Evolutionary conservation across 2,329 filamentous ascomycete genomes (phyloP).

Genomic region (Cordyceps cicadae): DNA sequence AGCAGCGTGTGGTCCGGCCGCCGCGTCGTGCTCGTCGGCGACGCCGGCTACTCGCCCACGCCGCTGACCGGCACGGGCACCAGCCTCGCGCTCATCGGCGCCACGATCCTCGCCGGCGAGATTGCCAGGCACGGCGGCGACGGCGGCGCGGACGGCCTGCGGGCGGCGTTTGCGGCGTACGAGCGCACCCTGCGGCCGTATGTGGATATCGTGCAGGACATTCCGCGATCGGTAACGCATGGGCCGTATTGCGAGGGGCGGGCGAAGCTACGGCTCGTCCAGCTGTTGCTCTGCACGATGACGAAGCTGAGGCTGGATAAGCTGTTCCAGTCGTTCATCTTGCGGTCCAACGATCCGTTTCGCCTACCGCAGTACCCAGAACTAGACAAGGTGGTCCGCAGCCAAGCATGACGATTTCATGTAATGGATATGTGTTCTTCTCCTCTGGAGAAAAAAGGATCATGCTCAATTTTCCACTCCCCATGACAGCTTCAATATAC

Average conservation of each 20-base stretch:
- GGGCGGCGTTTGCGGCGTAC: slow-evolving; percentile 11
- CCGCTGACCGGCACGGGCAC: slow-evolving; percentile 39
- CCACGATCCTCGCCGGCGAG: slow-evolving; percentile 44
- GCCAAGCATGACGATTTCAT: background rate
- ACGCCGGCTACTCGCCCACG: slow-evolving; percentile 38
- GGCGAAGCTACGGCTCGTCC: background rate
- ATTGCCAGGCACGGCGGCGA: slow-evolving; percentile 18
- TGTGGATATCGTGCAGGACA: background rate
- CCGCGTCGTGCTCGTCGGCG: slow-evolving; percentile 38
- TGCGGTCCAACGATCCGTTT: background rate
- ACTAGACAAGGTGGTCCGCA: background rate
- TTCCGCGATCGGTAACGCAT: background rate
- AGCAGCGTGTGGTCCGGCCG: slow-evolving; percentile 25
- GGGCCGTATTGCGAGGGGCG: background rate
- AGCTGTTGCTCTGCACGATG: background rate
- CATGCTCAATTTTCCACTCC: background rate
- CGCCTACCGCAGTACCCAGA: slow-evolving; percentile 1
- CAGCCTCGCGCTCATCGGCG: slow-evolving; percentile 33
- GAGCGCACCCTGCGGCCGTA: slow-evolving; percentile 11
- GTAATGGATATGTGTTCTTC: background rate
- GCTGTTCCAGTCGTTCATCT: background rate
- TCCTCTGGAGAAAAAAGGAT: too few relatives aligned
- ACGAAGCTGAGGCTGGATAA: background rate
- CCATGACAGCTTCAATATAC: background rate
- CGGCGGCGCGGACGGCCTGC: background rate